Evolutionary conservation across 106 monocot species (phyloP).

Genomic region (Alisma plantagoaquatica): DNA sequence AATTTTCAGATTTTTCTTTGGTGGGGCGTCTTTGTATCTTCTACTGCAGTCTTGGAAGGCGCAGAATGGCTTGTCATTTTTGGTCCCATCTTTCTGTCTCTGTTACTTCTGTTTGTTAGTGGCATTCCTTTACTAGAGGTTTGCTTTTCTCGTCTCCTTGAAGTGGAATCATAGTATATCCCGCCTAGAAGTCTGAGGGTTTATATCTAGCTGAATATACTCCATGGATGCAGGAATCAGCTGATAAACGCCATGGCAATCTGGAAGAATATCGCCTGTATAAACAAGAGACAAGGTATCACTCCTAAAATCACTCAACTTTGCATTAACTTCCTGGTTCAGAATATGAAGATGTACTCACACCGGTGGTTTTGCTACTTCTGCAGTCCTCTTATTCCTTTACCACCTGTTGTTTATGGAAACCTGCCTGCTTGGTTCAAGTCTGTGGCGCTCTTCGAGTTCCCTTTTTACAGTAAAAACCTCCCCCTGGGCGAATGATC

Average conservation of each 20-base stretch:
- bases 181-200: too few relatives aligned
- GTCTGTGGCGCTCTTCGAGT: conserved; percentile 59
- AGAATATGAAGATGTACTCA: not conserved
- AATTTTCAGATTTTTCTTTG: conserved; percentile 95
- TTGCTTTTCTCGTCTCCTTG: not conserved
- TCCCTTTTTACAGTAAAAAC: conserved; percentile 73
- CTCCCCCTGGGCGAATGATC: conserved; percentile 14
- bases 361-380: not conserved
- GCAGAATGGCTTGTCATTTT: conserved; percentile 76
- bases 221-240: conserved; percentile 44
- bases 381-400: conserved; percentile 73
- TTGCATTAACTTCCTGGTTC: not conserved
- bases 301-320: not conserved
- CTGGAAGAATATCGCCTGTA: conserved; percentile 56
- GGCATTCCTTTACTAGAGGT: conserved; percentile 98
- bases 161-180: not conserved
- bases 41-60: conserved; percentile 72
- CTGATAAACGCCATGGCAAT: conserved; percentile 45
- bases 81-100: conserved; percentile 69
- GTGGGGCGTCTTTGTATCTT: conserved; percentile 97
- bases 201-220: too few relatives aligned
- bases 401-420: conserved; percentile 62
- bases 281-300: conserved; percentile 71
- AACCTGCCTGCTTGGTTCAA: conserved; percentile 79
- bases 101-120: conserved; percentile 85